Base-by-base conservation (phyloP, 495 filamentous ascomycete genomes). In the Schizothecium vesticola region DNA sequence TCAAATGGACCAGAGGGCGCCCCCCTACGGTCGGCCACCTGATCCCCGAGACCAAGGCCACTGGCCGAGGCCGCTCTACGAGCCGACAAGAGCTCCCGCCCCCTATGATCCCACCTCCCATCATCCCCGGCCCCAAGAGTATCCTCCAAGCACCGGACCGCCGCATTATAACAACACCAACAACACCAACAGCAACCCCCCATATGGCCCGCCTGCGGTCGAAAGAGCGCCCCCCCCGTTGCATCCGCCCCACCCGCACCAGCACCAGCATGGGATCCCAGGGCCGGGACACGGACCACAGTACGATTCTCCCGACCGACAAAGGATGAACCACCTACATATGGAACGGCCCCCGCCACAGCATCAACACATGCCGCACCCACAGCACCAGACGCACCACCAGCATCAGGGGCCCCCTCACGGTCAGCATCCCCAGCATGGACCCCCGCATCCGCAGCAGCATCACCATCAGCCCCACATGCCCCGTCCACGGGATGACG, bases 231-330 rank as follows among this genome's bases (percentile, higher is more conserved):
- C 82, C 12, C 77, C 80, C 3, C 67, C 78, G 4, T 71, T 77
- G n/a, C 82, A 76, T 57, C 73, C 80, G 22, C 75, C 80, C 6
- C 81, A 82, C 59, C 77, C 75, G 28, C 81, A 80, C 19, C 55
- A 43, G 12, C 63, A 65, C 28, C 63, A 58, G 55, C 63, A 65
- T 55, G 72, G 77, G 19, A 71, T 78, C n/a, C 77, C 75, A 13
- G 77, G 72, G 4, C 74, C 77, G 7, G 74, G 72, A 2, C 76
- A 78, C 25, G 71, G 72, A 36, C 83, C 80, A 73, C 59, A 77
- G 0, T 83, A 82, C 65, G 84, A 86, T 55, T 86, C 85, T 13
- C 84, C 85, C 2, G 82, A 85, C 11, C 76, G 80, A 0, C 79
- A 79, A 26, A 77, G 80, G n/a, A 75, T 80, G 61, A 68, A 59